These are phyloP conservation scores for Colletotrichum costaricense DNA, from an alignment of 2,329 filamentous ascomycete species.

Conservation along the genomic window DNA sequence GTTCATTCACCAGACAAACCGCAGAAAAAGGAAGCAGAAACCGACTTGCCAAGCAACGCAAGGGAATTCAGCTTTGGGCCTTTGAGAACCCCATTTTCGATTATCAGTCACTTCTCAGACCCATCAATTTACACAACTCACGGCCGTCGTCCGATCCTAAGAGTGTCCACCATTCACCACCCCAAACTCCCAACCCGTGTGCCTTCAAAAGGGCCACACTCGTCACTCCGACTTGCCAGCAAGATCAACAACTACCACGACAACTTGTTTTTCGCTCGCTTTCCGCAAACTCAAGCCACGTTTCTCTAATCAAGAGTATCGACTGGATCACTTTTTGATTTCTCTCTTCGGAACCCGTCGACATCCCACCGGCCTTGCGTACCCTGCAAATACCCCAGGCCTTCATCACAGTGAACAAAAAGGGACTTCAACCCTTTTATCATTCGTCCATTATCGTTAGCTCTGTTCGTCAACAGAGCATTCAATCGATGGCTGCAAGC, in stretches of 20 bases:
- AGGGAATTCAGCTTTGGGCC: conserved; percentile 33
- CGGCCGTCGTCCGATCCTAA: background rate
- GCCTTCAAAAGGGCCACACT: conserved; percentile 16
- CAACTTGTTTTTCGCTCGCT: conserved; percentile 21
- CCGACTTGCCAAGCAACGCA: conserved; percentile 32
- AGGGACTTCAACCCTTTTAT: conserved; percentile 6
- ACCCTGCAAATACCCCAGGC: background rate
- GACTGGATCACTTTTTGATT: background rate
- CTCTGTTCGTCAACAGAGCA: conserved; percentile 21
- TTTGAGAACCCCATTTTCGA: conserved; percentile 9
- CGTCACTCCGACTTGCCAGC: conserved; percentile 6
- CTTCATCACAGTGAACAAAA: background rate
- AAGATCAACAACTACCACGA: background rate
- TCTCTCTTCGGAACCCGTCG: background rate
- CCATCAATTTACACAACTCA: background rate
- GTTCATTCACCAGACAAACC: background rate
- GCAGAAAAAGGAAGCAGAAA: conserved; percentile 16
- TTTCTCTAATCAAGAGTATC: background rate
- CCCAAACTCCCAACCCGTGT: background rate
- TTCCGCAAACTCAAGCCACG: conserved; percentile 1
- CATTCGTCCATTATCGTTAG: background rate
- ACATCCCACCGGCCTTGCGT: background rate
- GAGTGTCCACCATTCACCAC: background rate
- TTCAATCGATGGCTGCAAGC: conserved; percentile 30
- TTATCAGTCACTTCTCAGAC: background rate